phyloP scores from a whole-genome alignment of 192 early-diverging fungal species.

The Phycomyces blakesleeanus region DNA sequence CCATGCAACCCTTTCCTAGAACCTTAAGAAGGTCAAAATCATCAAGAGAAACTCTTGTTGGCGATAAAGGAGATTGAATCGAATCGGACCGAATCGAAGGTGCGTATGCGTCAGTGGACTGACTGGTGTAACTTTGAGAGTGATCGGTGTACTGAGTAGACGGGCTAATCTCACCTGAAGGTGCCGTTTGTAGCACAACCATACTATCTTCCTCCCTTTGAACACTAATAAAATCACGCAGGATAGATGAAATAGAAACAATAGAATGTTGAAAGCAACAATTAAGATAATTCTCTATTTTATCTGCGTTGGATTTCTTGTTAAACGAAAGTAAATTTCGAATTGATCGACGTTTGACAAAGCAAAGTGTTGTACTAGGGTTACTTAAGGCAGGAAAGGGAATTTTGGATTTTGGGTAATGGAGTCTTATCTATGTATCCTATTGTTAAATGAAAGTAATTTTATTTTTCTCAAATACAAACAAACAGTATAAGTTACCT shows the following conservation, averaged over 20 bases:
- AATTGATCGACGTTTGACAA: slow-evolving; percentile 20
- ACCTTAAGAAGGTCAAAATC: slow-evolving; percentile 71
- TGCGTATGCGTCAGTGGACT: background rate
- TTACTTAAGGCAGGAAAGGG: slow-evolving; percentile 21
- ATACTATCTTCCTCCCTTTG: slow-evolving; percentile 45
- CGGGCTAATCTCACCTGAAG: background rate
- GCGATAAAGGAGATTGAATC: background rate
- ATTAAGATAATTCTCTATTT: slow-evolving; percentile 46
- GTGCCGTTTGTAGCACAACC: slow-evolving; percentile 8
- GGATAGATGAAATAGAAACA: slow-evolving; percentile 34
- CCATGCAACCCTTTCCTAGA: slow-evolving; percentile 79
- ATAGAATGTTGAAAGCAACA: slow-evolving; percentile 38
- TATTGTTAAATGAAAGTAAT: background rate
- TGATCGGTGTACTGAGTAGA: background rate
- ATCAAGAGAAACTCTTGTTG: slow-evolving; percentile 13
- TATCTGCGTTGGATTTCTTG: slow-evolving; percentile 45
- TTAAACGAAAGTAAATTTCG: slow-evolving; percentile 15
- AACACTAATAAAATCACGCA: slow-evolving; percentile 46
- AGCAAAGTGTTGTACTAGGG: slow-evolving; percentile 13
- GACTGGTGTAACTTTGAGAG: background rate
- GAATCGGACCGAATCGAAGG: background rate
- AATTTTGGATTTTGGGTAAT: slow-evolving; percentile 32
- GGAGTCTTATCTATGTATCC: slow-evolving; percentile 16
- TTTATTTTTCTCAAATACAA: background rate
- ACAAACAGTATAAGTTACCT: slow-evolving; percentile 20